phyloP scores from a whole-genome alignment of 352 stramenopile species.

The Phytophthora fragariaefolia region DNA sequence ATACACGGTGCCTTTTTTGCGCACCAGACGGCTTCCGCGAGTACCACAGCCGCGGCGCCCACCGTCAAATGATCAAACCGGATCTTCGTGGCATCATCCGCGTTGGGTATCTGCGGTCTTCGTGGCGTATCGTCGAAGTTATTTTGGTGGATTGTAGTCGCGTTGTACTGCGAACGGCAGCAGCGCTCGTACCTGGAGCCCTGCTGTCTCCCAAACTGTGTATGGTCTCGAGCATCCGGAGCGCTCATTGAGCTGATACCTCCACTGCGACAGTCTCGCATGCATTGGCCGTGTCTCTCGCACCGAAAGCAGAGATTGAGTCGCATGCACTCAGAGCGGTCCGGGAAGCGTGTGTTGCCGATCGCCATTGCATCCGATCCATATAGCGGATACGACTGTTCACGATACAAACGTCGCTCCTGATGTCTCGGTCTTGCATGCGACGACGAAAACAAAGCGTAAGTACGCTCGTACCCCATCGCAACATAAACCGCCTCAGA shows the following conservation, averaged over 20 bases:
- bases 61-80: slow-evolving; percentile 3
- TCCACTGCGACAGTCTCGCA: background rate
- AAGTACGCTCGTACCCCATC: slow-evolving; percentile 14
- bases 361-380: slow-evolving; percentile 10
- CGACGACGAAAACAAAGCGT: background rate
- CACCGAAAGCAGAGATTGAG: slow-evolving; percentile 4
- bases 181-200: background rate
- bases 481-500: slow-evolving; percentile 17
- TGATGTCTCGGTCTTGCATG: background rate
- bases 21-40: background rate
- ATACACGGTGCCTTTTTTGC: background rate
- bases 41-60: background rate
- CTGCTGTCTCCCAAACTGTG: background rate
- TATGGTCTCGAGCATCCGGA: background rate
- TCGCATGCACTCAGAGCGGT: slow-evolving; percentile 7
- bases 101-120: background rate
- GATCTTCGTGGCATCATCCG: background rate
- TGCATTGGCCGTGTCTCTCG: slow-evolving; percentile 1
- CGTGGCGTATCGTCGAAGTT: background rate
- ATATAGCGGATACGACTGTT: background rate
- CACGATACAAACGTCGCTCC: background rate
- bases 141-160: background rate
- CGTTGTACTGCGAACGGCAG: background rate
- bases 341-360: slow-evolving; percentile 9
- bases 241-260: background rate